Percentiles rank a stretch among this genome's conserved stretches.
Conservation (phyloP, 2,329 filamentous ascomycete species). For the Colletotrichum limetticola region DNA sequence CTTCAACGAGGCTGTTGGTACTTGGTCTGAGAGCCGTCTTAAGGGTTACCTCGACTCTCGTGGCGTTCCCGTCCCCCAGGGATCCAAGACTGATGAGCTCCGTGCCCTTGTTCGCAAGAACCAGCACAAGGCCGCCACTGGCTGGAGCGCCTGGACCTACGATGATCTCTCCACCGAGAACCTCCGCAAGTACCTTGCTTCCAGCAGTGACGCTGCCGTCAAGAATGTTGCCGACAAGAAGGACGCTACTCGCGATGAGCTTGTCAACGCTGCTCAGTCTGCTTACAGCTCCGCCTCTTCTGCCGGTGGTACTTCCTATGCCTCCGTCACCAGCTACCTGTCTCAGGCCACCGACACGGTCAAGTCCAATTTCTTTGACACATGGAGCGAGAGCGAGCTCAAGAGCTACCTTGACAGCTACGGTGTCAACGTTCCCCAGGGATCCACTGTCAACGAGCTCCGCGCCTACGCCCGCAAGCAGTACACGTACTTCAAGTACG, state of each 20-base stretch:
- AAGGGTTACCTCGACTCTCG: conserved; percentile 84
- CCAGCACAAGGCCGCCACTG: conserved; percentile 74
- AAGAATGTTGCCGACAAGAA: conserved; percentile 71
- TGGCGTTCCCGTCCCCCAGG: conserved; percentile 79
- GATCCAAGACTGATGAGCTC: conserved; percentile 77
- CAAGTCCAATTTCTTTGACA: conserved; percentile 75
- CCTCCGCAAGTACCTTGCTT: conserved; percentile 67
- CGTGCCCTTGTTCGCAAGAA: conserved; percentile 79
- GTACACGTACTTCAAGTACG: conserved; percentile 81
- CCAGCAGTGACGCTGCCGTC: conserved; percentile 64
- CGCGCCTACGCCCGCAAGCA: conserved; percentile 78
- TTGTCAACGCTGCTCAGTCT: conserved; percentile 72
- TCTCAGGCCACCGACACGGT: conserved; percentile 71
- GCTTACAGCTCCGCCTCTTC: conserved; percentile 69
- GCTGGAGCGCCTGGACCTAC: conserved; percentile 81
- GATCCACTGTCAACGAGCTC: conserved; percentile 75
- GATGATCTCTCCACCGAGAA: conserved; percentile 81
- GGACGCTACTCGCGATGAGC: conserved; percentile 76
- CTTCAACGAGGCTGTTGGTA: conserved; percentile 70
- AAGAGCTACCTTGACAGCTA: conserved; percentile 86
- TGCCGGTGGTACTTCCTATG: conserved; percentile 67
- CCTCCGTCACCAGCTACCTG: conserved; percentile 78
- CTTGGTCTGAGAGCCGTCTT: conserved; percentile 81
- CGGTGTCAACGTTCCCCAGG: conserved; percentile 75
- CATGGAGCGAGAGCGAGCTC: conserved; percentile 78